Base-by-base conservation (phyloP, 1,139 yeast species). In the Hemisphaericaspora lyxosophila region DNA sequence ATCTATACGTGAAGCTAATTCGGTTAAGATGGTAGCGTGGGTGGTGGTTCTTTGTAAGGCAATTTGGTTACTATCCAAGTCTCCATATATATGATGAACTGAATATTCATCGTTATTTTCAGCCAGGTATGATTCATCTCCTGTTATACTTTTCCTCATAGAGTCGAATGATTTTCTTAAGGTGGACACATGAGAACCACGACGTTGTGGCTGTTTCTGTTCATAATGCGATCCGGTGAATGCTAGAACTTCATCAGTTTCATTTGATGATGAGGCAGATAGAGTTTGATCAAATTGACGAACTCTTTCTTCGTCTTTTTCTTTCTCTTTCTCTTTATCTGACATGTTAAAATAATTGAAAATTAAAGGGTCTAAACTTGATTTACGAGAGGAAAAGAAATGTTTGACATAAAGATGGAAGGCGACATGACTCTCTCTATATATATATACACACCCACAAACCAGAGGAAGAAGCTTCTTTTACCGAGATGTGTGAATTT, bases 51-150 rank as follows among this genome's bases (percentile, higher is more conserved):
- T 56, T 34, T 59, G 61, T 26, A 68, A 43, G 7, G 56, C 49
- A 26, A 68, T 66, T 30, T 59, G 62, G 14, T 54, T 52, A 17
- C 59, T 52, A 32, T 54, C 47, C 46, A 65, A 49, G 41, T 60
- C 67, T 4, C 72, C 70, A 42, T 57, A 67, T 14, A 67, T 65
- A 19, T 64, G 69, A 34, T 56, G 58, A 7, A 60, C 61, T 1
- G 69, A 53, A 43, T 51, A 62, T 17, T 49, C 36, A 12, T 41
- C 33, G 16, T 26, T 22, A n/a, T 39, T 39, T 9, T 34, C 32
- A 12, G 28, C 17, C 11, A 28, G 20, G 17, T 26, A 20, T n/a
- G 31, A 8, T 7, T 32, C 24, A 13, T 47, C 45, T 8, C 51
- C 50, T 3, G 42, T 37, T 12, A 42, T 24, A 20, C 44, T 38